Conservation (phyloP, 1,284 basidiomycete genomes). For the Pseudozyma pruni region DNA sequence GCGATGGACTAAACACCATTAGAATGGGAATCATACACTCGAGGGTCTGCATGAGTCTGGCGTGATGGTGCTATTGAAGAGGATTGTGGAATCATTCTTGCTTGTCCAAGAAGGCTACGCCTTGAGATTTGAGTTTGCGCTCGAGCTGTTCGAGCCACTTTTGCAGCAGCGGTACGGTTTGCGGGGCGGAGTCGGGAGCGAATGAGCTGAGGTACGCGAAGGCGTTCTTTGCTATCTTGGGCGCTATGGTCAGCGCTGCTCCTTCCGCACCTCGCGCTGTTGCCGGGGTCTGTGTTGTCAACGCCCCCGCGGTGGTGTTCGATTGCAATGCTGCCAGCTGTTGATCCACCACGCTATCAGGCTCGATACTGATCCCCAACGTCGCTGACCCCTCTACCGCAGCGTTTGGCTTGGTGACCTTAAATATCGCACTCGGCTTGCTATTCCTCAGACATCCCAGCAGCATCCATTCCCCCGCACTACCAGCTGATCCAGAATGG, state of each 20-base stretch:
- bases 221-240: slow-evolving; percentile 62
- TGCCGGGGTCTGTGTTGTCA: slow-evolving; percentile 7
- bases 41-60: too few relatives aligned
- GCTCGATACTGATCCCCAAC: slow-evolving; percentile 64
- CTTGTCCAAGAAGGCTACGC: slow-evolving; percentile 54
- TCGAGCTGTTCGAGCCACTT: slow-evolving; percentile 67
- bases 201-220: slow-evolving; percentile 64
- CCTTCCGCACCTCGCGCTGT: not conserved
- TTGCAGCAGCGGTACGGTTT: slow-evolving; percentile 63
- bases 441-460: slow-evolving; percentile 60
- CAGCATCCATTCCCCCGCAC: slow-evolving; percentile 51
- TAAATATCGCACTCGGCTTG: slow-evolving; percentile 66
- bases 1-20: slow-evolving; percentile 20
- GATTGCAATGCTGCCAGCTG: slow-evolving; percentile 45
- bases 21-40: not conserved
- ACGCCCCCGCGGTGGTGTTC: not conserved
- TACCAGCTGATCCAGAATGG: not conserved
- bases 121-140: slow-evolving; percentile 60
- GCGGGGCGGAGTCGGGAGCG: slow-evolving; percentile 64
- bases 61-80: too few relatives aligned
- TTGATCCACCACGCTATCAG: slow-evolving; percentile 50
- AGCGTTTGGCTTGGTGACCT: slow-evolving; percentile 3
- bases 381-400: slow-evolving; percentile 32
- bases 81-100: slow-evolving; percentile 17
- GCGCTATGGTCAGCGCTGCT: slow-evolving; percentile 47